These are phyloP conservation scores for Candida dendrica DNA, from an alignment of 805 yeast species.

Conservation along the genomic window DNA sequence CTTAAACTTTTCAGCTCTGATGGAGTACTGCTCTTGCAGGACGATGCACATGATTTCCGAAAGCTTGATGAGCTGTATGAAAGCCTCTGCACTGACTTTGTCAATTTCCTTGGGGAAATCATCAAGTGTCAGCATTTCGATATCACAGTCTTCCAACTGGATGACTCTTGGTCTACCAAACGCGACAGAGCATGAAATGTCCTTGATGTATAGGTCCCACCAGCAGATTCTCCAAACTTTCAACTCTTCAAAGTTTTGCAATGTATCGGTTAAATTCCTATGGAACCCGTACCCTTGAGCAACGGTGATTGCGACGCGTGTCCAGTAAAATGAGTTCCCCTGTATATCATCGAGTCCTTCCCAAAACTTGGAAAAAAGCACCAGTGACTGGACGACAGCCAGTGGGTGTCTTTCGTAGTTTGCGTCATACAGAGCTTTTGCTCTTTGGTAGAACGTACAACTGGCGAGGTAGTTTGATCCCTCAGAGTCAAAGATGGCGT, in stretches of 20 bases:
- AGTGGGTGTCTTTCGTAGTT: constrained; percentile 61
- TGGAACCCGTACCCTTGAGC: constrained; percentile 79
- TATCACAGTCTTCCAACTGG: constrained; percentile 68
- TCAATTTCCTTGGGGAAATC: constrained; percentile 55
- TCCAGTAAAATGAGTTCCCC: constrained; percentile 63
- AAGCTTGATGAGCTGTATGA: constrained; percentile 56
- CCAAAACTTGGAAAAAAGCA: constrained; percentile 63
- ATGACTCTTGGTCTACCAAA: constrained; percentile 68
- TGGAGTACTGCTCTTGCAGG: constrained; percentile 61
- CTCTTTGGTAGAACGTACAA: constrained; percentile 59
- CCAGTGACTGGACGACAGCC: constrained; percentile 51
- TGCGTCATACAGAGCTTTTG: constrained; percentile 68
- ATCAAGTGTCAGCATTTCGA: constrained; percentile 58
- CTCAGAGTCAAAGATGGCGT: constrained; percentile 38
- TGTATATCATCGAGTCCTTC: constrained; percentile 67
- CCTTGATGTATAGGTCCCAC: constrained; percentile 74
- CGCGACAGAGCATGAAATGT: constrained; percentile 61
- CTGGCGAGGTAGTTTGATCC: constrained; percentile 44
- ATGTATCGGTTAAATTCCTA: constrained; percentile 36
- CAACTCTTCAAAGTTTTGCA: constrained; percentile 31
- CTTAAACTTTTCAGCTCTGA: constrained; percentile 50
- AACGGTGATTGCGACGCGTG: constrained; percentile 57
- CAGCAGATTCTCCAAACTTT: constrained; percentile 60
- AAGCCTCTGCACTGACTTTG: constrained; percentile 45
- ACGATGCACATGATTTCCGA: constrained; percentile 68